phyloP scores from a whole-genome alignment of 164 flowering plant species.

The Stephania cephalantha region DNA sequence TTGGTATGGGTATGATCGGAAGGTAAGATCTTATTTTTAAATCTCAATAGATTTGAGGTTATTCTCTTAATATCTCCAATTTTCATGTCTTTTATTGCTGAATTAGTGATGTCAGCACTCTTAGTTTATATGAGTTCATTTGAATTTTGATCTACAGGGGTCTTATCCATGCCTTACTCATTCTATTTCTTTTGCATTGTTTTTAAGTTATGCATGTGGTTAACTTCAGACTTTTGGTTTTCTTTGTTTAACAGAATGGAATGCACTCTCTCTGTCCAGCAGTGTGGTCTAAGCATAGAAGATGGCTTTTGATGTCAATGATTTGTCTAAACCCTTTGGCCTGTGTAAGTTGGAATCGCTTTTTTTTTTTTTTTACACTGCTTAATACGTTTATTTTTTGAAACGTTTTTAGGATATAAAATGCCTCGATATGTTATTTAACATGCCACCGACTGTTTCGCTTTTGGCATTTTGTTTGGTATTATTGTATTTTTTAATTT shows the following conservation, averaged over 20 bases:
- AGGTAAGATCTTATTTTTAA: slow-evolving; percentile 42
- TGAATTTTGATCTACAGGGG: not conserved
- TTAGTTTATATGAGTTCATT: not conserved
- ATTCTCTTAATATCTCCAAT: not conserved
- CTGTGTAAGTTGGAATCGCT: slow-evolving; percentile 58
- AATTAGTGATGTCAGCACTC: not conserved
- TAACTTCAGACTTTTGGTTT: not conserved
- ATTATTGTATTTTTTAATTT: not conserved
- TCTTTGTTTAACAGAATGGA: slow-evolving; percentile 54
- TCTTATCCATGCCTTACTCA: not conserved
- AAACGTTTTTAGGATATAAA: not conserved
- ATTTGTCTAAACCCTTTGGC: slow-evolving; percentile 86
- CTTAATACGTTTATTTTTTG: not conserved
- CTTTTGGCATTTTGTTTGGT: not conserved
- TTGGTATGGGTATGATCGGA: slow-evolving; percentile 98
- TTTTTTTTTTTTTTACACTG: not conserved
- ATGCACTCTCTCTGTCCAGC: slow-evolving; percentile 98
- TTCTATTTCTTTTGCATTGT: not conserved
- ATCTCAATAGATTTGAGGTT: not conserved
- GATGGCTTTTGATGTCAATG: slow-evolving; percentile 99
- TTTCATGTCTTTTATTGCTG: not conserved
- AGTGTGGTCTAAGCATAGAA: slow-evolving; percentile 93
- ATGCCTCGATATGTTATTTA: not conserved
- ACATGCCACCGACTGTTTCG: not conserved
- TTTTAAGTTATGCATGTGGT: not conserved